A percentile compares a stretch with the other conserved stretches of the same genome.
These are phyloP conservation scores for Nissolia schottii DNA, from an alignment of 306 rosid genomes.

Conservation along the genomic window DNA sequence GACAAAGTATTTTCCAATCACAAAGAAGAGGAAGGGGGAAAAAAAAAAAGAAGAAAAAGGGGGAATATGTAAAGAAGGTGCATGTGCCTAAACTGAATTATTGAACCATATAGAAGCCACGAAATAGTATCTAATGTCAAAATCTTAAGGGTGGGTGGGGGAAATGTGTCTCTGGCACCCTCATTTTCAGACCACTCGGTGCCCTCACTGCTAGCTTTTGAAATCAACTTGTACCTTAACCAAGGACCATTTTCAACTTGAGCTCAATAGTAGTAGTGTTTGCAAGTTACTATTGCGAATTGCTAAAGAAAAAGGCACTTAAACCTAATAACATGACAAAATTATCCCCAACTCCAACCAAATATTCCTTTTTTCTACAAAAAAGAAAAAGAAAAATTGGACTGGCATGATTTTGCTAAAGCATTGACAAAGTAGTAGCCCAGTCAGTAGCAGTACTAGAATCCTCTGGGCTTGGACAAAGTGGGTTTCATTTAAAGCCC, in stretches of 20 bases:
- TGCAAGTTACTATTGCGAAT: background rate
- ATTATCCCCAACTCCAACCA: background rate
- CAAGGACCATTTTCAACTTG: background rate
- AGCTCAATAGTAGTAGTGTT: too few relatives aligned
- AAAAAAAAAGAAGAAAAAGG: conserved; percentile 5
- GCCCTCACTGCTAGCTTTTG: conserved; percentile 26
- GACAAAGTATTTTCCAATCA: conserved; percentile 35
- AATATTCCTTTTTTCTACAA: too few relatives aligned
- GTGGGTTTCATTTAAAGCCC: background rate
- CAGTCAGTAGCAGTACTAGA: background rate
- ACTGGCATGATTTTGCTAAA: background rate
- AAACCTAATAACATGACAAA: background rate
- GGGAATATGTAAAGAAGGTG: conserved; percentile 7
- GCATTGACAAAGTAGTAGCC: background rate
- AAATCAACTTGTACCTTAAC: conserved; percentile 29
- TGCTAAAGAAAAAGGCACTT: background rate
- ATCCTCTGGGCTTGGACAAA: background rate
- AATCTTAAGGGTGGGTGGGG: conserved; percentile 37
- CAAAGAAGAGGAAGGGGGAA: conserved; percentile 1
- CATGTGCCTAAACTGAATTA: conserved; percentile 71
- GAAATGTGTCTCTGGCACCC: conserved; percentile 10
- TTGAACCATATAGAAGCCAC: conserved; percentile 35
- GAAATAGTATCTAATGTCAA: conserved; percentile 45
- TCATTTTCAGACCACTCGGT: conserved; percentile 29
- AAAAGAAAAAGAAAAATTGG: too few relatives aligned